Evolutionary conservation across 2,329 filamentous ascomycete genomes (phyloP).

Genomic region (Clonostachys sp.): DNA sequence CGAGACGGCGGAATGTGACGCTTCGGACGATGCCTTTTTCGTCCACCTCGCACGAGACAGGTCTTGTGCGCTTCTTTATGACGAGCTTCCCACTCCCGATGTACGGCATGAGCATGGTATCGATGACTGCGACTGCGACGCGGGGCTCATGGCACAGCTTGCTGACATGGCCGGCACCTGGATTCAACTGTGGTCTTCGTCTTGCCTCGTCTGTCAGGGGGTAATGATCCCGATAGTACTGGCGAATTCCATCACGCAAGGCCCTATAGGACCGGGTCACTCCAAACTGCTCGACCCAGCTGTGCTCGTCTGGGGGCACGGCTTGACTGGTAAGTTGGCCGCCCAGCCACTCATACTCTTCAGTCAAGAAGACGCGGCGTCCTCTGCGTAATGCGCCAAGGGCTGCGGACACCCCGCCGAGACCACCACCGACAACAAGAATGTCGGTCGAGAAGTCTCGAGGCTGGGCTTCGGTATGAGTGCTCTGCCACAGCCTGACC

Average conservation of each 20-base stretch:
- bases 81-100: slow-evolving; percentile 13
- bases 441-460: slow-evolving; percentile 10
- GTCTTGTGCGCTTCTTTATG: slow-evolving; percentile 10
- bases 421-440: slow-evolving; percentile 13
- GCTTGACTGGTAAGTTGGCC: slow-evolving; percentile 18
- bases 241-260: slow-evolving; percentile 13
- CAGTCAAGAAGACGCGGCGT: slow-evolving; percentile 13
- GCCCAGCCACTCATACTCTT: slow-evolving; percentile 19
- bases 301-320: slow-evolving; percentile 18
- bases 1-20: slow-evolving; percentile 5
- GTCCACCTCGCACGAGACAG: slow-evolving; percentile 10
- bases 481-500: slow-evolving; percentile 1
- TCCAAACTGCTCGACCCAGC: slow-evolving; percentile 19
- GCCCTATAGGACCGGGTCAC: slow-evolving; percentile 15
- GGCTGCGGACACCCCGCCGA: slow-evolving; percentile 17
- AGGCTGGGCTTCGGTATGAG: slow-evolving; percentile 1
- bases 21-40: slow-evolving; percentile 1
- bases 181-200: slow-evolving; percentile 14
- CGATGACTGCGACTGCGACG: slow-evolving; percentile 17
- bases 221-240: slow-evolving; percentile 16
- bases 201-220: slow-evolving; percentile 14
- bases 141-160: slow-evolving; percentile 18
- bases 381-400: slow-evolving; percentile 15
- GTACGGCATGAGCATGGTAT: slow-evolving; percentile 15
- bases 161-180: slow-evolving; percentile 17